Base-by-base conservation (phyloP, 208 protist species). In the Leishmania major region DNA sequence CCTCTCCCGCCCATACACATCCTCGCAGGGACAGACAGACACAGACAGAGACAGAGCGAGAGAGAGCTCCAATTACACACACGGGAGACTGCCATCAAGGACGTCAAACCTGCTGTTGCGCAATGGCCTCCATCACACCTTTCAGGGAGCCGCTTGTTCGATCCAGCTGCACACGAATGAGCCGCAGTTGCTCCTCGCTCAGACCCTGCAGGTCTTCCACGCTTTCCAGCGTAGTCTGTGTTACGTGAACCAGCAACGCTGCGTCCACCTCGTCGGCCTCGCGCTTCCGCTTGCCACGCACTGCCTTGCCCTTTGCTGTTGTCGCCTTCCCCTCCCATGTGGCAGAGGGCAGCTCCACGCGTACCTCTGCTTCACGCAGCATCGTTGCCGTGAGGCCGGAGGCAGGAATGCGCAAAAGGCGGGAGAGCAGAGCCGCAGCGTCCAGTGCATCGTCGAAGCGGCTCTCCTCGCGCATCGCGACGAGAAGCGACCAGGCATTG, bases 371-470 rank as follows among this genome's bases (percentile, higher is more conserved):
- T 19, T 88, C 82, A 15, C 59, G 74, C 53, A 93, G 78, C 25
- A 87, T 89, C 45, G 83, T 78, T 6, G 89, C 89, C 1, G 84
- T 81, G 13, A 95, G 75, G 3, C 90, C 90, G 1, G 86, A 87
- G 37, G 77, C 72, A 13, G 67, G 47, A 8, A 88, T 75, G 17
- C 53, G 22, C 22, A 93, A 75, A 15, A 97, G 89, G n/a, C 89
- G 35, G 5, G 77, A 86, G 7, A 97, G 79, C 79, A 95, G 91
- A 45, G 85, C 67, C 51, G 87, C 74, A 19, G 79, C 51, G 37
- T 78, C 75, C n/a, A 88, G 82, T n/a, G 85, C 75, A 19, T 90
- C 89, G 19, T 92, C 87, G 74, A 93, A 95, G n/a, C 87, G 88
- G 77, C 92, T 94, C 66, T 96, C 88, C 19, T 78, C 71, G 47